phyloP scores from a whole-genome alignment of 257 asterid genomes.

The Scutellaria minor region DNA sequence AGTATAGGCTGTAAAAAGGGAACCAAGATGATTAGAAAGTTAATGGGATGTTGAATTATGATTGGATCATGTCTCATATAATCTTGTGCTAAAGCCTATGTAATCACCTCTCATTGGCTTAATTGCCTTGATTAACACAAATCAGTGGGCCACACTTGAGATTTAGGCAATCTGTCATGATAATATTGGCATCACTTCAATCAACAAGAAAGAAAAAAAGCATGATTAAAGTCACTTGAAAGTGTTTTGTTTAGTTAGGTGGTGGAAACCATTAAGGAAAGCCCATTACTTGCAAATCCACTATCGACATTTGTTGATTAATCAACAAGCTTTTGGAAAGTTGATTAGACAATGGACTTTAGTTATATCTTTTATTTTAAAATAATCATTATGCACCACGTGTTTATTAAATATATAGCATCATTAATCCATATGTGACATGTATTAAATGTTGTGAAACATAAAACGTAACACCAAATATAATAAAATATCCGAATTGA shows the following conservation, averaged over 20 bases:
- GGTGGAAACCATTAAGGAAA: constrained; percentile 65
- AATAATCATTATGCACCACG: too few relatives aligned
- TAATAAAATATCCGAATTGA: too few relatives aligned
- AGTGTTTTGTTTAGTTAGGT: constrained; percentile 45
- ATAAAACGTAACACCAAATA: too few relatives aligned
- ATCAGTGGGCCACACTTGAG: constrained; percentile 58
- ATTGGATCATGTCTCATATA: constrained; percentile 47
- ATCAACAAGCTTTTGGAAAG: constrained; percentile 45
- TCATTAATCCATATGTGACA: too few relatives aligned
- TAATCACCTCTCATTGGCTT: constrained; percentile 53
- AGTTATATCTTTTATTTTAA: too few relatives aligned
- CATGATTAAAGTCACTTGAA: constrained; percentile 55
- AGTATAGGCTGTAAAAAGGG: constrained; percentile 62
- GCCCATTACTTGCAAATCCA: constrained; percentile 31
- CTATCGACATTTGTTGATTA: constrained; percentile 50
- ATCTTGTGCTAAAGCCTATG: constrained; percentile 44
- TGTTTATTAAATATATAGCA: too few relatives aligned
- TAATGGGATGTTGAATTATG: constrained; percentile 53
- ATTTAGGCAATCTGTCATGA: constrained; percentile 78
- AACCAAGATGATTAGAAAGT: constrained; percentile 59
- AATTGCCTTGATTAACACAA: constrained; percentile 58
- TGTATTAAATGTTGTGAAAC: too few relatives aligned
- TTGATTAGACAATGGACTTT: constrained; percentile 44
- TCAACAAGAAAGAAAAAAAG: constrained; percentile 58
- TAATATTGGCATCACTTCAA: constrained; percentile 67